Base-by-base conservation (phyloP, 2,329 filamentous ascomycete species). In the Hymenoscyphus scutula region DNA sequence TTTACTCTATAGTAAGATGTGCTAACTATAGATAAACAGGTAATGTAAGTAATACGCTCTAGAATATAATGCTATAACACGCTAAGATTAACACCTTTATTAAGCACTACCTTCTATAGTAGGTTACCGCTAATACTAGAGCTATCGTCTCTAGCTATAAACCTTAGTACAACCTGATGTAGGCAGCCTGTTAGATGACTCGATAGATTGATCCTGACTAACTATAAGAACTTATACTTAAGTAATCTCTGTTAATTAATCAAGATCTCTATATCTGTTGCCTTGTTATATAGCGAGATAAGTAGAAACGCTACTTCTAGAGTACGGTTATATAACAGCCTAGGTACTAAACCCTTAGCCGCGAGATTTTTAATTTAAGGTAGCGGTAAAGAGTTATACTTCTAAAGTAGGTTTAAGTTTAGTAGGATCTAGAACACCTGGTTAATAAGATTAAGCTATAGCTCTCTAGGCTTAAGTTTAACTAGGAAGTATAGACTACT, bases 1-100 rank as follows among this genome's bases (percentile, higher is more conserved):
- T 60, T 15, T 37, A 53, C 41, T 19, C 54, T 41, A 17, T 19
- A 29, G 17, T 58, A 23, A 10, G 37, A 63, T 61, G 60, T 68
- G 23, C 61, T 68, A 68, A 65, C 55, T 27, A 19, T 57, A 53
- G 23, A 63, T 30, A 10, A 45, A 60, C 25, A 67, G 45, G 51
- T 54, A 27, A 64, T 29, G 55, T 67, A 10, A 67, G 65, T 56
- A 53, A 68, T 45, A 58, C 65, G 41, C 62, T 68, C 53, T 30
- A 70, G 56, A 68, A 67, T 30, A 64, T 70, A n/a, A 70, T 70
- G 8, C 41, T 70, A 34, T 38, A 70, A 63, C 53, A 70, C 32
- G 30, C 53, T 1, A 67, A 61, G 30, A 64, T 67, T 58, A 15
- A 66, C 19, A 67, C n/a, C n/a, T n/a, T n/a, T n/a, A n/a, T n/a